Base-by-base conservation (phyloP, 2,329 filamentous ascomycete species). In the Fusarium praegraminearum region DNA sequence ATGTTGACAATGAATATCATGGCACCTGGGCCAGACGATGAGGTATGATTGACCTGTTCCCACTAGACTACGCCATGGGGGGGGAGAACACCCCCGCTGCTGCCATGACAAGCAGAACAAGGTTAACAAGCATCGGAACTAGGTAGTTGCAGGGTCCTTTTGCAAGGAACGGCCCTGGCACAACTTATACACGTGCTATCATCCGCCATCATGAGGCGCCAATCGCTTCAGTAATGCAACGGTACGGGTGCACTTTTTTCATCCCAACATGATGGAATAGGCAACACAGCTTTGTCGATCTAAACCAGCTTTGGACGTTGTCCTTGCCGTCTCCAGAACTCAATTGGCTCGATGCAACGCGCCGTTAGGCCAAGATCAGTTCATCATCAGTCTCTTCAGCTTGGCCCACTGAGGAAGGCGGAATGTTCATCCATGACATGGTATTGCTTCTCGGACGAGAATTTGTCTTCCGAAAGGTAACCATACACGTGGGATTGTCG, bases 321-420 rank as follows among this genome's bases (percentile, higher is more conserved):
- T 57, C 59, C 70, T 69, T 50, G 22, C 51, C 44, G 40, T 63
- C 56, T 45, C 38, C 40, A 24, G n/a, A 45, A 53, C 62, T 64
- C 56, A 60, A 74, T 71, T 71, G 67, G 69, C 56, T 43, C 40
- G 55, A 61, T 52, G 36, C 54, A 35, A 59, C 53, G 35, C 57
- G 45, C 59, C 62, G 53, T 70, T 63, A 47, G 54, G 46, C 49
- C 55, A 71, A 55, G 69, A 64, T 66, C 68, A 65, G 57, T 49
- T 52, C 65, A 66, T 57, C 52, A 60, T 45, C 59, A 51, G 56
- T 61, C 59, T 70, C 35, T 33, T 58, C 51, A 57, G 62, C 62
- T 69, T 74, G 67, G 63, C 72, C 72, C 45, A 62, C 70, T 61
- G 57, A 58, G 69, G 72, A 74, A 74, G 73, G 66, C 57, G 59